phyloP scores from a whole-genome alignment of 225 moss, liverwort and hornwort genomes.

The Antitrichia curtipendula region DNA sequence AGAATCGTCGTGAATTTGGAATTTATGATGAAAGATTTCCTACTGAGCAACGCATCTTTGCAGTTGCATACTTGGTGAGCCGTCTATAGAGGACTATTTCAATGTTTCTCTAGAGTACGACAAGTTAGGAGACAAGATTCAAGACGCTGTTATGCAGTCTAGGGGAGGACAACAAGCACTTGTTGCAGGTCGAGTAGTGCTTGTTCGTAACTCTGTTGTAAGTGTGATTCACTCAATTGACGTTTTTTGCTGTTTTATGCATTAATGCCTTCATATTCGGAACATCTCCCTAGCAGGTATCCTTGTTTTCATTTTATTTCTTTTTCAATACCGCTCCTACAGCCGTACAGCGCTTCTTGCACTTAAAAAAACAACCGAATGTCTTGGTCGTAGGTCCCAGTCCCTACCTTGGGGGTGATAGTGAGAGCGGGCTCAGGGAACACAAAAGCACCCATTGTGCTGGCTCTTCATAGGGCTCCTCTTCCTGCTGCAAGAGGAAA shows the following conservation, averaged over 20 bases:
- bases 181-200: slow-evolving; percentile 80
- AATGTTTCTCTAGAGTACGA: slow-evolving; percentile 65
- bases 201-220: slow-evolving; percentile 68
- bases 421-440: slow-evolving; percentile 60
- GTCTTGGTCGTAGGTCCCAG: slow-evolving; percentile 47
- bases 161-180: slow-evolving; percentile 88
- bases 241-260: not conserved
- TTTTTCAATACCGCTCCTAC: not conserved
- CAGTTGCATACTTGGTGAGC: slow-evolving; percentile 87
- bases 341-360: not conserved
- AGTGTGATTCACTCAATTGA: slow-evolving; percentile 5
- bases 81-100: slow-evolving; percentile 88
- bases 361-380: not conserved
- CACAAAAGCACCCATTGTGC: slow-evolving; percentile 65
- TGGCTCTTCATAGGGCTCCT: slow-evolving; percentile 82
- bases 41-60: not conserved
- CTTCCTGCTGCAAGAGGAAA: slow-evolving; percentile 42
- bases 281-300: not conserved
- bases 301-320: not conserved
- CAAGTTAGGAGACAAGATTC: slow-evolving; percentile 58
- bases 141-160: slow-evolving; percentile 87
- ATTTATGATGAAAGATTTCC: not conserved
- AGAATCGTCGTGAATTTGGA: not conserved
- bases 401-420: slow-evolving; percentile 79
- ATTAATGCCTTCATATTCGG: not conserved